Evolutionary conservation across 2,329 filamentous ascomycete genomes (phyloP).

Genomic region (Graphilbum ipis-grandicollis): DNA sequence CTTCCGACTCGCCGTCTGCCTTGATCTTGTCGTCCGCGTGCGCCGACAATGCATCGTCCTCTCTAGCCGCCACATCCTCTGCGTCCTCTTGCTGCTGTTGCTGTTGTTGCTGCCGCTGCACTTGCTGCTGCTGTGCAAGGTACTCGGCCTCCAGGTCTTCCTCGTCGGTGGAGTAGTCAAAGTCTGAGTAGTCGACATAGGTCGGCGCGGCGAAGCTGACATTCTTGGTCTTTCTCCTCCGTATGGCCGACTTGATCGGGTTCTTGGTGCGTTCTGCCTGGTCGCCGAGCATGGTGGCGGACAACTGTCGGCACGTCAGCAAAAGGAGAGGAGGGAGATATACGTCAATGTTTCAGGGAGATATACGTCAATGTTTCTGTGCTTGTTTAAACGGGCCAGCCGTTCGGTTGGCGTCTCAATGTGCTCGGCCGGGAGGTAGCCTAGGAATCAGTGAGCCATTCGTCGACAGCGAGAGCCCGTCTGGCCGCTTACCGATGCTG

Average conservation of each 20-base stretch:
- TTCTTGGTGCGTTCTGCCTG: slow-evolving; percentile 64
- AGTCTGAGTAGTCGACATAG: slow-evolving; percentile 74
- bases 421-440: slow-evolving; percentile 91
- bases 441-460: slow-evolving; percentile 26
- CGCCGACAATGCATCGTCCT: slow-evolving; percentile 12
- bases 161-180: slow-evolving; percentile 70
- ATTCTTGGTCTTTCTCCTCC: slow-evolving; percentile 65
- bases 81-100: slow-evolving; percentile 14
- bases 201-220: slow-evolving; percentile 75
- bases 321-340: background rate
- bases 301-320: slow-evolving; percentile 24
- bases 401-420: slow-evolving; percentile 96
- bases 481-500: slow-evolving; percentile 53
- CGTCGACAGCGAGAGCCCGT: no score
- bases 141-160: slow-evolving; percentile 32
- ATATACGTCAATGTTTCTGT: slow-evolving; percentile 84
- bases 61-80: background rate
- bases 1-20: slow-evolving; percentile 19
- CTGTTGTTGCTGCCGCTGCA: slow-evolving; percentile 8
- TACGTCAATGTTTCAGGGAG: slow-evolving; percentile 65
- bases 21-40: slow-evolving; percentile 6
- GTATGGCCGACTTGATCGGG: slow-evolving; percentile 68
- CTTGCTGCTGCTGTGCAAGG: slow-evolving; percentile 15
- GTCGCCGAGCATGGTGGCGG: slow-evolving; percentile 45
- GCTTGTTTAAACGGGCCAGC: slow-evolving; percentile 86